Base-by-base conservation (phyloP, 2,329 filamentous ascomycete genomes). In the Pseudogymnoascus sp. region DNA sequence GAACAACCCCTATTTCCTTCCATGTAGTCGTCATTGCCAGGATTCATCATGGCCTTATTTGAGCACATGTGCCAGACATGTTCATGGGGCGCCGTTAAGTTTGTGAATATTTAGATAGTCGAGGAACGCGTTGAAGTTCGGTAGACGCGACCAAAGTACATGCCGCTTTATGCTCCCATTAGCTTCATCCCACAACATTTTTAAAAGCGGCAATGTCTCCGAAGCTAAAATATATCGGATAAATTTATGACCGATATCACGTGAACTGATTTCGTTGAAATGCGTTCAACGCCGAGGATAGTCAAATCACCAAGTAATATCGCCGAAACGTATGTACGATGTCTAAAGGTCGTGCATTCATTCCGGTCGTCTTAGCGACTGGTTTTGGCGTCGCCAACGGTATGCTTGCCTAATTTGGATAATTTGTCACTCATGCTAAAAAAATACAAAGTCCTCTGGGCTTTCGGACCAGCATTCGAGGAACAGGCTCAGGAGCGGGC, bases 1-100 rank as follows among this genome's bases (percentile, higher is more conserved):
- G 69, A 18, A 72, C 70, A 55, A 67, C 67, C 59, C 70, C 69
- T 66, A 63, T 69, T 64, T 70, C 68, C 65, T 71, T 72, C 70
- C 70, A 72, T 63, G 45, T 52, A 30, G 45, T 52, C 45, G 45
- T 52, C 45, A 52, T 52, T 52, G n/a, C 45, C 23, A 15, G 26
- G 45, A 8, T 52, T 52, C 45, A 52, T 52, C 10, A 26, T 52
- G 45, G 23, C n/a, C n/a, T 30, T 30, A 30, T 52, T 30, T 30
- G 45, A 52, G 26, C n/a, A 30, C 26, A 52, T 30, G 45, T 52
- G 45, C 19, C 45, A 52, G 5, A 30, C 45, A 52, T 52, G 30
- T 52, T 48, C 45, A 18, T 52, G 26, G n/a, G 13, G 9, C n/a
- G 19, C 12, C 26, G 45, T 30, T 28, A 18, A 18, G 30, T 52